phyloP scores from a whole-genome alignment of 805 yeast genomes.

The Aciculoconidium aculeatum region DNA sequence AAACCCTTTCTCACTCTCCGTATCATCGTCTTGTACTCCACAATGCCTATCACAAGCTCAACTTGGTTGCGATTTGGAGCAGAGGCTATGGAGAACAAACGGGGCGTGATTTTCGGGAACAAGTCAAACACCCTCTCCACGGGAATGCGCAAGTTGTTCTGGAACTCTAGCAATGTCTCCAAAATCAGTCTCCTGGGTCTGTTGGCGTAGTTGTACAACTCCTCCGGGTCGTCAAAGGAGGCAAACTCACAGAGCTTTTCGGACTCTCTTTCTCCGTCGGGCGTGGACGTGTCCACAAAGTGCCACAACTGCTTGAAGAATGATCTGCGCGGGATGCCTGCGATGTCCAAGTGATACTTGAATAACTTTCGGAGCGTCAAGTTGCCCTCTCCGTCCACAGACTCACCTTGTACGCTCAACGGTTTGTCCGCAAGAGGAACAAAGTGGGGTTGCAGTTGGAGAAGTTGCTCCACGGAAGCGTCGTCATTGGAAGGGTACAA shows the following conservation, averaged over 20 bases:
- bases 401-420: conserved; percentile 33
- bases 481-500: conserved; percentile 71
- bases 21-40: conserved; percentile 78
- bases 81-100: conserved; percentile 83
- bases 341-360: conserved; percentile 76
- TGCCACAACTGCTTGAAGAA: conserved; percentile 73
- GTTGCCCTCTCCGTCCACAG: conserved; percentile 48
- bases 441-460: conserved; percentile 70
- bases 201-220: conserved; percentile 84
- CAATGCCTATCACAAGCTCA: conserved; percentile 77
- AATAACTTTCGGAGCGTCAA: conserved; percentile 52
- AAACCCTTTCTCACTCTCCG: conserved; percentile 73
- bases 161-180: conserved; percentile 81
- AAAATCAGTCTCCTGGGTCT: conserved; percentile 84
- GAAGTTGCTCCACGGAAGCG: conserved; percentile 54
- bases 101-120: conserved; percentile 72
- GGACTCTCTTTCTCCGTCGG: conserved; percentile 64
- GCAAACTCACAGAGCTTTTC: conserved; percentile 76
- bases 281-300: conserved; percentile 43
- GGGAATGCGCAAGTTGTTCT: conserved; percentile 65
- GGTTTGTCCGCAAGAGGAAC: conserved; percentile 59
- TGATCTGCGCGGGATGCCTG: conserved; percentile 75
- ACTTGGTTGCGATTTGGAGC: conserved; percentile 34
- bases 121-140: conserved; percentile 68
- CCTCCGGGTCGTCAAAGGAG: conserved; percentile 67